These are phyloP conservation scores for Mortierella alpina DNA, from an alignment of 192 early-diverging fungal species.

Conservation along the genomic window DNA sequence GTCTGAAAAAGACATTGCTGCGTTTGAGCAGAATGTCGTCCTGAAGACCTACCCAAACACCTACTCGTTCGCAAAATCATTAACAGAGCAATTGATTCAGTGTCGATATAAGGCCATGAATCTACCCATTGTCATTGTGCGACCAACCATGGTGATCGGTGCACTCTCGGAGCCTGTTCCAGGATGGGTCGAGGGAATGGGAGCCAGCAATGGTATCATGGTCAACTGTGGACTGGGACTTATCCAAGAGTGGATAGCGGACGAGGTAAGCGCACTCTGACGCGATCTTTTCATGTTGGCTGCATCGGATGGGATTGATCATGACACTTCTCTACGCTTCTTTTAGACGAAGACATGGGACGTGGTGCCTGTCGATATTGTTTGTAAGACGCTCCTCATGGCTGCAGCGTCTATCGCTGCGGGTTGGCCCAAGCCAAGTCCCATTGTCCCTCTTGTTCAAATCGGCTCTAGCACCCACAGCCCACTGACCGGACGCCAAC, in stretches of 20 bases:
- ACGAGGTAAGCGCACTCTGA: no score
- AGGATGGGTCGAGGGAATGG: constrained; percentile 5
- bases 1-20: not conserved
- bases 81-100: constrained; percentile 11
- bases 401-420: no score
- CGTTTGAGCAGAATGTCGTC: constrained; percentile 5
- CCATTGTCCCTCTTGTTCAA: no score
- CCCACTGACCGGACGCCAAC: no score
- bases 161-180: constrained; percentile 4
- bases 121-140: constrained; percentile 9
- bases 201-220: not conserved
- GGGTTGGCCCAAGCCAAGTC: no score
- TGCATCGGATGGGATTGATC: no score
- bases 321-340: no score
- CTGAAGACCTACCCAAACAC: constrained; percentile 11
- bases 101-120: not conserved
- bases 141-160: not conserved
- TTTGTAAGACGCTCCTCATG: no score
- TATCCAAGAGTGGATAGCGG: constrained; percentile 11
- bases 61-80: constrained; percentile 11
- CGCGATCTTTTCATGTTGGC: no score
- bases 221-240: not conserved
- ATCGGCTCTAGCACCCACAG: no score
- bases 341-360: no score
- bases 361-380: no score